Evolutionary conservation across 306 rosid genomes (phyloP), one percentile per base, ranked within the genome.

Genomic region (Citrullus colocynthis): DNA sequence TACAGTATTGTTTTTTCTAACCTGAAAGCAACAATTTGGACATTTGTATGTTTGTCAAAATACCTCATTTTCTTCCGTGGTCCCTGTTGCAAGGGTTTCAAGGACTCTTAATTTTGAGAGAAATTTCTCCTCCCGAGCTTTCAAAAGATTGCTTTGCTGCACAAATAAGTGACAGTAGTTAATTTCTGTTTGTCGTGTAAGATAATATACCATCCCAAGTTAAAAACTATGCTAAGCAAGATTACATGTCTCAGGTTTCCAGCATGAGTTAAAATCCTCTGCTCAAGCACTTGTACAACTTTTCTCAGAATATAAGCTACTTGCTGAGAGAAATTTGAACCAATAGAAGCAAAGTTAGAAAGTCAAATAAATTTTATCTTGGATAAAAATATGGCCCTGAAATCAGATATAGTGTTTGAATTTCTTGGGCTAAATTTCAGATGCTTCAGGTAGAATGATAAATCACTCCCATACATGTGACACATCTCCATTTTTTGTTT

Each of bases 31-130:
- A 71, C 79, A 32, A 52, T 37, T 74, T 70, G 44, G 75, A 83
- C 81, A 76, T 55, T 82, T 60, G 14, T 18, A 78, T 65, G 62
- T 28, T 74, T 61, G 16, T 74, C 63, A 54, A 54, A 82, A 59
- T 78, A 91, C 99, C 97, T 92, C 93, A 74, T 84, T 86, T 85
- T 96, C 99, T 86, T 88, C 93, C 12, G 86, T 74, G 41, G 93
- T 80, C 78, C 98, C 98, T 7, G 84, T 78, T 42, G 96, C 89
- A 81, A 96, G 89, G 56, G 93, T 83, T 85, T 96, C 98, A 73
- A 96, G 97, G 9, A 85, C 96, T 85, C 81, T 87, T 24, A 96
- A 81, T 91, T 78, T 91, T 64, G 86, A 81, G 78, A 85, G 92
- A 76, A 87, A 89, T 86, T 90, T 96, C 83, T 87, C 96, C 85